phyloP scores from a whole-genome alignment of 2,329 filamentous ascomycete species.

The Aspergillus fumigatus region DNA sequence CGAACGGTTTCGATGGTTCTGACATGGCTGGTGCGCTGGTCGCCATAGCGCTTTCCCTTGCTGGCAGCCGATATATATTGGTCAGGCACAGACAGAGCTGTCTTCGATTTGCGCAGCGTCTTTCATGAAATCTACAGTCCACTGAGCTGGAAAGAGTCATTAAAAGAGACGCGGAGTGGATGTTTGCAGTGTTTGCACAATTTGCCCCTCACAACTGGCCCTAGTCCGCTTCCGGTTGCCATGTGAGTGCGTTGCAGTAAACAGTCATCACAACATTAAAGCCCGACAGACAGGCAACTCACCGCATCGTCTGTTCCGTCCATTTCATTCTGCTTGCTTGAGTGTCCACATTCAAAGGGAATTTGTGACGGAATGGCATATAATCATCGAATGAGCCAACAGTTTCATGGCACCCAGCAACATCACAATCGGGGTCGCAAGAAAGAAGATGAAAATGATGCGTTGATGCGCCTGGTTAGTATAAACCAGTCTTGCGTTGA shows the following conservation, averaged over 20 bases:
- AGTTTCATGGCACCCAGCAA: slow-evolving; percentile 45
- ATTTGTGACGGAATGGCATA: slow-evolving; percentile 41
- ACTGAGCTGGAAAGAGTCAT: slow-evolving; percentile 19
- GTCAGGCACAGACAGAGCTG: not conserved
- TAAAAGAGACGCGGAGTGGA: slow-evolving; percentile 16
- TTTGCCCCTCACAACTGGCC: slow-evolving; percentile 25
- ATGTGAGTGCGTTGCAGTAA: slow-evolving; percentile 27
- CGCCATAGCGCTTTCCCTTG: slow-evolving; percentile 24
- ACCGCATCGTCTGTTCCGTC: slow-evolving; percentile 5
- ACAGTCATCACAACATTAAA: slow-evolving; percentile 31
- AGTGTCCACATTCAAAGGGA: slow-evolving; percentile 3
- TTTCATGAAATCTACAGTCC: not conserved
- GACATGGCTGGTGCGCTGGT: slow-evolving; percentile 18
- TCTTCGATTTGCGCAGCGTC: not conserved
- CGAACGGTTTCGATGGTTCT: slow-evolving; percentile 31
- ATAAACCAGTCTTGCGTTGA: not conserved
- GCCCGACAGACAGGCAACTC: slow-evolving; percentile 5
- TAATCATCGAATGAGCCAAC: slow-evolving; percentile 50
- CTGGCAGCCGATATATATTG: not conserved
- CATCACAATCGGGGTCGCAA: slow-evolving; percentile 46
- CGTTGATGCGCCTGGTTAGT: slow-evolving; percentile 53
- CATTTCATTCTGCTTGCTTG: not conserved
- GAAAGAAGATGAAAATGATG: slow-evolving; percentile 55
- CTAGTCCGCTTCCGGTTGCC: slow-evolving; percentile 28
- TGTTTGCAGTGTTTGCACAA: slow-evolving; percentile 37